phyloP scores from a whole-genome alignment of 2,329 filamentous ascomycete species.

The Talaromyces sp. region DNA sequence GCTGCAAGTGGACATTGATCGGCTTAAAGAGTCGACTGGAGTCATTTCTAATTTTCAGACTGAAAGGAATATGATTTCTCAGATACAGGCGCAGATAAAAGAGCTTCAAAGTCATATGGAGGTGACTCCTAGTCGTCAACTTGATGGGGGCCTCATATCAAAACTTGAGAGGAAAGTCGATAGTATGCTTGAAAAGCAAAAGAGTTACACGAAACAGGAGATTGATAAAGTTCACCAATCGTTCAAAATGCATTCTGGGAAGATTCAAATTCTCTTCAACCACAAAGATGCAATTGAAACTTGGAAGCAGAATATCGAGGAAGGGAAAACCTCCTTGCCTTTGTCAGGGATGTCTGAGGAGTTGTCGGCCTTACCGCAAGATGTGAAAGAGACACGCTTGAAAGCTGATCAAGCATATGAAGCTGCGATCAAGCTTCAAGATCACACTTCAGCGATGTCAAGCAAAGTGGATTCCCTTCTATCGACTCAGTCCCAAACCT shows the following conservation, averaged over 20 bases:
- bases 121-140: no score
- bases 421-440: not conserved
- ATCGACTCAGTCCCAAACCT: not conserved
- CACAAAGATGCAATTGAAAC: not conserved
- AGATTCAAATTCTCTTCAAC: not conserved
- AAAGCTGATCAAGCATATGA: not conserved
- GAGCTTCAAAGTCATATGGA: no score
- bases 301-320: not conserved
- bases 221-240: not conserved
- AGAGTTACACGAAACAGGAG: not conserved
- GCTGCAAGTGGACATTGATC: constrained; percentile 20
- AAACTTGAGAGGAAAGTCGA: no score
- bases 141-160: no score
- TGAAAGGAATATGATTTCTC: no score
- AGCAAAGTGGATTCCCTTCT: not conserved
- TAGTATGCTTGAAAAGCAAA: no score
- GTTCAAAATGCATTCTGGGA: not conserved
- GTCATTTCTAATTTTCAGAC: not conserved
- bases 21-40: not conserved
- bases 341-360: not conserved
- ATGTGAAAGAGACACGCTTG: not conserved
- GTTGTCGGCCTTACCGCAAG: not conserved
- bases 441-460: not conserved
- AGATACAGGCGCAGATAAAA: no score
- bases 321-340: not conserved